Evolutionary conservation across 192 early-diverging fungal genomes (phyloP).

Genomic region (Mortierella claussenii): DNA sequence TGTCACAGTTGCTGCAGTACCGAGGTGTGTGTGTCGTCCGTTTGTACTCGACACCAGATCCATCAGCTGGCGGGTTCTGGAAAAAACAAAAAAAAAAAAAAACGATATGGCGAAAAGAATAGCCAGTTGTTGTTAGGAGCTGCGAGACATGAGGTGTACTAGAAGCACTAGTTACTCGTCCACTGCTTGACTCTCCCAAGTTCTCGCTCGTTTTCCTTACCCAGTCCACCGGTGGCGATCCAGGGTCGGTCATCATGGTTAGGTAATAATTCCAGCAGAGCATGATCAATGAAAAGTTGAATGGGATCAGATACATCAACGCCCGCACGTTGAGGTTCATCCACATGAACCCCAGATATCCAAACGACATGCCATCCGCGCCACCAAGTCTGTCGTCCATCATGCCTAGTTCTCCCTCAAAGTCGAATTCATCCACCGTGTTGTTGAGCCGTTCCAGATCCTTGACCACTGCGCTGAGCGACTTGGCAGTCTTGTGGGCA

Average conservation of each 20-base stretch:
- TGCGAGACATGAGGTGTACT: too few relatives aligned
- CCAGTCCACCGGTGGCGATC: constrained; percentile 75
- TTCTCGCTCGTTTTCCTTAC: constrained; percentile 22
- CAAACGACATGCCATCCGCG: neutral
- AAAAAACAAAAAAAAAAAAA: constrained; percentile 6
- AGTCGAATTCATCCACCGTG: neutral
- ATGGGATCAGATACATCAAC: constrained; percentile 64
- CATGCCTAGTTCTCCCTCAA: neutral
- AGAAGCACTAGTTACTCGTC: too few relatives aligned
- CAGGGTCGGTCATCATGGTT: constrained; percentile 81
- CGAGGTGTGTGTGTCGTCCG: constrained; percentile 72
- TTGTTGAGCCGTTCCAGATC: neutral
- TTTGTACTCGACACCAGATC: constrained; percentile 55
- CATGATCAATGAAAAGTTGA: constrained; percentile 80
- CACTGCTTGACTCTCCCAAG: too few relatives aligned
- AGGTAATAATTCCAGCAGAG: constrained; percentile 92
- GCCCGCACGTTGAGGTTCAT: constrained; percentile 53
- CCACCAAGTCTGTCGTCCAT: neutral
- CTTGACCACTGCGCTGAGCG: neutral
- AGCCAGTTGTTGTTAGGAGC: too few relatives aligned
- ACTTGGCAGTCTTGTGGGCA: neutral
- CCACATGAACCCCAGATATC: constrained; percentile 12
- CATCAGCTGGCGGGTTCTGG: constrained; percentile 10
- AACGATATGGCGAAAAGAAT: too few relatives aligned
- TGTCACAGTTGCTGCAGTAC: constrained; percentile 70